Evolutionary conservation across 2,329 filamentous ascomycete species (phyloP).

Genomic region (Atkinsonella hypoxylon): DNA sequence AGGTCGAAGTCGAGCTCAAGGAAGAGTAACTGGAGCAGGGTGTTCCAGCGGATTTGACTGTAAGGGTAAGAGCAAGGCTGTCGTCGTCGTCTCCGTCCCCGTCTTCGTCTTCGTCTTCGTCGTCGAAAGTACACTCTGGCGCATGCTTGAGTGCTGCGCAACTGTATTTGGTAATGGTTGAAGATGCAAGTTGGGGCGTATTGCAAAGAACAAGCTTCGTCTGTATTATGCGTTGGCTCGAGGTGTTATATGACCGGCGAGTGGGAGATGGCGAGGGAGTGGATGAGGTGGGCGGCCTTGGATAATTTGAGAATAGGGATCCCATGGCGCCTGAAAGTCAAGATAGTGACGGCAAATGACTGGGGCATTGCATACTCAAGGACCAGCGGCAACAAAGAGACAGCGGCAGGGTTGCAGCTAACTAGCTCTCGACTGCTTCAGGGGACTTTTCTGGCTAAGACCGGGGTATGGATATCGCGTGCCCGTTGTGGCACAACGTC

Average conservation of each 20-base stretch:
- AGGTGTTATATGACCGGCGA: not conserved
- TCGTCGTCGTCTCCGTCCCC: constrained; percentile 1
- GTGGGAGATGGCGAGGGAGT: not conserved
- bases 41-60: not conserved
- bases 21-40: constrained; percentile 2
- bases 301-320: constrained; percentile 7
- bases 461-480: not conserved
- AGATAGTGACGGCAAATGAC: constrained; percentile 1
- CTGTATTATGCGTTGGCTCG: not conserved
- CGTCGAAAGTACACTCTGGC: not conserved
- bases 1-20: constrained; percentile 7
- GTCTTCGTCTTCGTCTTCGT: not conserved
- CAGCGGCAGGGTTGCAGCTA: not conserved
- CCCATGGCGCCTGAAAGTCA: constrained; percentile 6
- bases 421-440: not conserved
- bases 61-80: constrained; percentile 1
- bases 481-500: not conserved
- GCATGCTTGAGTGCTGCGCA: constrained; percentile 4
- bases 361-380: constrained; percentile 4
- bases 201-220: constrained; percentile 1
- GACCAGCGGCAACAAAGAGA: not conserved
- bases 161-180: not conserved
- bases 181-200: not conserved
- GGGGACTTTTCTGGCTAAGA: constrained; percentile 1
- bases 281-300: constrained; percentile 5